Evolutionary conservation across 768 basidiomycete species (phyloP).

Genomic region (Naganishia randhawae): DNA sequence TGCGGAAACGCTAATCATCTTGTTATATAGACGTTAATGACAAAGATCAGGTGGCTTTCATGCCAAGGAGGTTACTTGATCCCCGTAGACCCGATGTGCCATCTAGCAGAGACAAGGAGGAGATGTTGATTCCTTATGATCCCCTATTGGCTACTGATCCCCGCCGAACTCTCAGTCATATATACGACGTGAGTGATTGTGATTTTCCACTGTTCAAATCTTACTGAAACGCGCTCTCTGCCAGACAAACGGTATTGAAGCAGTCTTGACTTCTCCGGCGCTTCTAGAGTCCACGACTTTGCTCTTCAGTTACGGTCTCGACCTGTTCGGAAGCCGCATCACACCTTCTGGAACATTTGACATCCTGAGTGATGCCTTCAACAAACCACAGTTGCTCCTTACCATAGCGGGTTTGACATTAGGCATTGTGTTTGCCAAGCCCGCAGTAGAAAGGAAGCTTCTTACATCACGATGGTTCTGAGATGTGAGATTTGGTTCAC

Average conservation of each 20-base stretch:
- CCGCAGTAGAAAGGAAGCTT: constrained; percentile 61
- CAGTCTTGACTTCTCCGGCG: constrained; percentile 73
- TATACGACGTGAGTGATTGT: constrained; percentile 55
- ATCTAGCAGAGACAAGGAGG: constrained; percentile 74
- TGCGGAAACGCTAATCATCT: background rate
- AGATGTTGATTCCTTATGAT: constrained; percentile 80
- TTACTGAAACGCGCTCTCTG: background rate
- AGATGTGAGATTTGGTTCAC: no score
- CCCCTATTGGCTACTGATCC: constrained; percentile 70
- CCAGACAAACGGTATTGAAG: constrained; percentile 66
- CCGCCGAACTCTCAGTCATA: constrained; percentile 59
- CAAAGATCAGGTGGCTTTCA: constrained; percentile 67
- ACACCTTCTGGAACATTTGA: constrained; percentile 89
- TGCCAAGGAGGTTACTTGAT: constrained; percentile 71
- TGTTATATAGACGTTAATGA: constrained; percentile 65
- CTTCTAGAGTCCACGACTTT: constrained; percentile 88
- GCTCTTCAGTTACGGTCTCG: constrained; percentile 78
- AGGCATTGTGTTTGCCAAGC: constrained; percentile 76
- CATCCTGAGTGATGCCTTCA: constrained; percentile 83
- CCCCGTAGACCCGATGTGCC: constrained; percentile 76
- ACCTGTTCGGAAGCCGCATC: constrained; percentile 80
- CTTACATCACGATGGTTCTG: constrained; percentile 48
- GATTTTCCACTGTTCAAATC: background rate
- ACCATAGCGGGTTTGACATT: constrained; percentile 68
- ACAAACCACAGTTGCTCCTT: constrained; percentile 82